These are phyloP conservation scores for Collybiopsis luxurians DNA, from an alignment of 768 basidiomycete genomes.

Conservation along the genomic window DNA sequence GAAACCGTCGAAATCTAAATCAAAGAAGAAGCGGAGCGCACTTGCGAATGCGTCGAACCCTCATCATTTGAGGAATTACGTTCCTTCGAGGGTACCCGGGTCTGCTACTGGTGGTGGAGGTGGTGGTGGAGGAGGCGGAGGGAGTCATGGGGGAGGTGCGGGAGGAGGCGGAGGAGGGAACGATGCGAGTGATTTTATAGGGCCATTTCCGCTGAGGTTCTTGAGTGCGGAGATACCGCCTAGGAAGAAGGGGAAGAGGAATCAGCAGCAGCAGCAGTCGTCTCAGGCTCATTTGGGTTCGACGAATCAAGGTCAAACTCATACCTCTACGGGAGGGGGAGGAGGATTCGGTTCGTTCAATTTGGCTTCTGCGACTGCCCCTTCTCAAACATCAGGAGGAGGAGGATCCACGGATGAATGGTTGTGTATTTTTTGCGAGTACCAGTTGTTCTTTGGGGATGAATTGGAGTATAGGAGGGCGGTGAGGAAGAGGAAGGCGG, in stretches of 20 bases:
- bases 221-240: constrained; percentile 66
- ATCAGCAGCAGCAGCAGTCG: constrained; percentile 15
- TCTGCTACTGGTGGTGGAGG: constrained; percentile 22
- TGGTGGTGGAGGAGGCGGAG: constrained; percentile 25
- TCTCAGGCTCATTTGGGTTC: too few species aligned
- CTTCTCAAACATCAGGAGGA: too few species aligned
- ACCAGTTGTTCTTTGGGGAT: constrained; percentile 87
- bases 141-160: neutral
- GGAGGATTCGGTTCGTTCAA: constrained; percentile 13
- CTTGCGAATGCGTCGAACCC: constrained; percentile 93
- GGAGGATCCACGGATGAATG: constrained; percentile 80
- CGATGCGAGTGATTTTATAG: constrained; percentile 43
- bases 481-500: constrained; percentile 63
- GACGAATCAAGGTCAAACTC: too few species aligned
- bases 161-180: constrained; percentile 18
- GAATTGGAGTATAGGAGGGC: constrained; percentile 60
- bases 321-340: too few species aligned
- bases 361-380: constrained; percentile 22
- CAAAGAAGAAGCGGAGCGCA: constrained; percentile 79
- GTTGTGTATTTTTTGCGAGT: constrained; percentile 95
- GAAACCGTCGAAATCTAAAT: too few species aligned
- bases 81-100: constrained; percentile 76
- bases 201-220: constrained; percentile 64
- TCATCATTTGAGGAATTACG: constrained; percentile 93
- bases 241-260: constrained; percentile 20